Evolutionary conservation across 2,329 filamentous ascomycete genomes (phyloP).

Genomic region (Curvularia sp.): DNA sequence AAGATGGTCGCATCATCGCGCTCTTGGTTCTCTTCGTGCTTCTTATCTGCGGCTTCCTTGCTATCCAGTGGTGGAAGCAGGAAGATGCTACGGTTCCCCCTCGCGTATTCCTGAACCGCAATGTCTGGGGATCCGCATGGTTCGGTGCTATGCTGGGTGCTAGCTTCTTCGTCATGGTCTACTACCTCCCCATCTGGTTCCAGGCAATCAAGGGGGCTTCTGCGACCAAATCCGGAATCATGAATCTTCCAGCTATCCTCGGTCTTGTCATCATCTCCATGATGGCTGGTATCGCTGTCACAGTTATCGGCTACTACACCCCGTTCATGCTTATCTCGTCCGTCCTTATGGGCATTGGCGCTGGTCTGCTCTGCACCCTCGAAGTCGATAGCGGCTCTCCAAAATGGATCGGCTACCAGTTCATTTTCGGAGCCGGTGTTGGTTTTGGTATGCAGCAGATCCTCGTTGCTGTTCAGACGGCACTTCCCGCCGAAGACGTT

Average conservation of each 20-base stretch:
- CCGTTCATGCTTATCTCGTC: constrained; percentile 56
- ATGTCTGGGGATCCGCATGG: constrained; percentile 52
- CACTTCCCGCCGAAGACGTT: constrained; percentile 53
- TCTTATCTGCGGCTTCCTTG: constrained; percentile 53
- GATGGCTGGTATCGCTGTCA: constrained; percentile 50
- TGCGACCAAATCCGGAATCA: constrained; percentile 58
- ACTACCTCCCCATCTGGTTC: constrained; percentile 59
- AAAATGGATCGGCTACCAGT: constrained; percentile 52
- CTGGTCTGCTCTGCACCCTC: constrained; percentile 57
- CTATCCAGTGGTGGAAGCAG: constrained; percentile 54
- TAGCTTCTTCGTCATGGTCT: constrained; percentile 55
- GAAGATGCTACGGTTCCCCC: constrained; percentile 57
- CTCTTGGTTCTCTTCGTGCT: constrained; percentile 56
- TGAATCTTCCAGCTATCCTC: constrained; percentile 58
- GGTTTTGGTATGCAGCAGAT: constrained; percentile 60
- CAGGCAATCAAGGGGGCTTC: constrained; percentile 58
- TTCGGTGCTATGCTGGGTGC: constrained; percentile 55
- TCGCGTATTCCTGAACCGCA: constrained; percentile 56
- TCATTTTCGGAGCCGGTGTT: constrained; percentile 53
- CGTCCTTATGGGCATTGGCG: constrained; percentile 56
- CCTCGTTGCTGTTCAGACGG: constrained; percentile 56
- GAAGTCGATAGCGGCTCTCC: constrained; percentile 47
- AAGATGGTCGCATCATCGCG: constrained; percentile 55
- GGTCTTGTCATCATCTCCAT: constrained; percentile 56
- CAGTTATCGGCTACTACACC: constrained; percentile 58